A percentile compares a stretch with the other conserved stretches of the same genome.
Evolutionary conservation across 176 grass and related monocot species (phyloP).

Genomic region (Canna indica): DNA sequence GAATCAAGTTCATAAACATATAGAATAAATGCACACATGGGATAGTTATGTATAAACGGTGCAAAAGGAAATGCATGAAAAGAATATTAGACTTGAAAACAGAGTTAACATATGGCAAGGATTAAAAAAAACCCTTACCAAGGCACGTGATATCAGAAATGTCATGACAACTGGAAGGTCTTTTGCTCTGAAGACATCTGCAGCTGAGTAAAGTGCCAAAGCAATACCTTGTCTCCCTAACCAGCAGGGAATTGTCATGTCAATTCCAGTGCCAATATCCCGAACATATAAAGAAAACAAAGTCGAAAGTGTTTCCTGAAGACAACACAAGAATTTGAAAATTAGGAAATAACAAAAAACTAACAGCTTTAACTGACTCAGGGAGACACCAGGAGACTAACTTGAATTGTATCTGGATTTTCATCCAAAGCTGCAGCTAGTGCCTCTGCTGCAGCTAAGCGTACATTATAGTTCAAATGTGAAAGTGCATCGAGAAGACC

Average conservation of each 20-base stretch:
- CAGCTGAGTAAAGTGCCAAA: constrained; percentile 80
- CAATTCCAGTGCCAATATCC: constrained; percentile 53
- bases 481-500: constrained; percentile 71
- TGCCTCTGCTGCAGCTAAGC: constrained; percentile 80
- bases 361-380: neutral
- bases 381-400: constrained; percentile 24
- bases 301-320: constrained; percentile 81
- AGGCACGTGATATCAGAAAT: constrained; percentile 91
- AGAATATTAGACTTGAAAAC: neutral
- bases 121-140: constrained; percentile 35
- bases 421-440: constrained; percentile 90
- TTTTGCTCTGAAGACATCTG: constrained; percentile 83
- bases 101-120: neutral
- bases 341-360: neutral
- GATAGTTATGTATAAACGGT: neutral
- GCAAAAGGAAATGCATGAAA: neutral
- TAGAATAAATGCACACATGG: neutral
- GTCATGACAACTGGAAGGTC: constrained; percentile 95
- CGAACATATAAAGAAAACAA: constrained; percentile 71
- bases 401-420: constrained; percentile 74
- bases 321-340: constrained; percentile 7
- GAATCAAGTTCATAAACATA: neutral
- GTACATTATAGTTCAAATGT: constrained; percentile 84
- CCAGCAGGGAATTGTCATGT: constrained; percentile 57
- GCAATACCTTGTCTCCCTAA: constrained; percentile 90